Evolutionary conservation across 169 alveolate genomes (phyloP).

Genomic region (Cryptosporidium sp.): DNA sequence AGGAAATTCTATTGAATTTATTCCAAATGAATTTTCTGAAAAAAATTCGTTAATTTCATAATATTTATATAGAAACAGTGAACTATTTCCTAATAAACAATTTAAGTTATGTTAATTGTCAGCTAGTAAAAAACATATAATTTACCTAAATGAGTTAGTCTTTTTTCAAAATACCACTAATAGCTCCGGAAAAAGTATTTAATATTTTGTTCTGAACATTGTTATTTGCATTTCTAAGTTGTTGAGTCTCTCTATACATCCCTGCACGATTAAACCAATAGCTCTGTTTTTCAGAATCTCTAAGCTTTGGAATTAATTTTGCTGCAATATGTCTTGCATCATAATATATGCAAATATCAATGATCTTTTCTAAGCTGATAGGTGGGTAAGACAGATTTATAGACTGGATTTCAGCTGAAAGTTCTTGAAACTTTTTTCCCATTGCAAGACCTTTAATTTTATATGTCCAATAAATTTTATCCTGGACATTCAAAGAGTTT

Average conservation of each 20-base stretch:
- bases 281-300: conserved; percentile 45
- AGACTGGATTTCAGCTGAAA: conserved; percentile 23
- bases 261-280: conserved; percentile 75
- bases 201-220: conserved; percentile 43
- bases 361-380: conserved; percentile 51
- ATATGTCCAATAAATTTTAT: conserved; percentile 45
- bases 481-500: conserved; percentile 14
- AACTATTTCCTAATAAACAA: neutral
- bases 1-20: neutral
- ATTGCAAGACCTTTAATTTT: conserved; percentile 66
- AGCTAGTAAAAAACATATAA: neutral
- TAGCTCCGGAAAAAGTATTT: conserved; percentile 48
- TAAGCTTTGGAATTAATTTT: conserved; percentile 62
- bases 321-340: conserved; percentile 76
- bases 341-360: conserved; percentile 55
- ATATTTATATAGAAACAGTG: no score
- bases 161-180: conserved; percentile 34
- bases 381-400: conserved; percentile 15
- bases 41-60: no score
- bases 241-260: conserved; percentile 66
- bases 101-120: neutral
- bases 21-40: no score
- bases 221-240: neutral
- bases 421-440: conserved; percentile 62
- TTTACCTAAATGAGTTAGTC: neutral